phyloP scores from a whole-genome alignment of 2,329 filamentous ascomycete genomes.

The Sclerotinia trifoliorum region DNA sequence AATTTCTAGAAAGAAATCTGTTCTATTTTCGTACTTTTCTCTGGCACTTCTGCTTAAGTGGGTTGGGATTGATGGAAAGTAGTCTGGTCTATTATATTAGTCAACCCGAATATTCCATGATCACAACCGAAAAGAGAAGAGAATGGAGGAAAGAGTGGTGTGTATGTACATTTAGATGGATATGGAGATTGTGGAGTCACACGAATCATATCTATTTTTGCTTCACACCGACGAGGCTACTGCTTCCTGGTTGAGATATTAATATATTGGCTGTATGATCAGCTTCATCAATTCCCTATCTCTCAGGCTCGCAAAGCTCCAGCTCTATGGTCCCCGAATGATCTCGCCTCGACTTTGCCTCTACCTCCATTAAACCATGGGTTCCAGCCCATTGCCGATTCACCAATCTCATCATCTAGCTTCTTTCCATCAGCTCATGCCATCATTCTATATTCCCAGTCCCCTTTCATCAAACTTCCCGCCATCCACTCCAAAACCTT shows the following conservation, averaged over 20 bases:
- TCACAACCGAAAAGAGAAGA: too few species aligned
- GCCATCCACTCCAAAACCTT: too few species aligned
- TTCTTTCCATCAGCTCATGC: background rate
- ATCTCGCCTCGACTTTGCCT: background rate
- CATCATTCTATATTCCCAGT: too few species aligned
- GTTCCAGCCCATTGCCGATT: background rate
- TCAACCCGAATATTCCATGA: background rate
- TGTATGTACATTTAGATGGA: background rate
- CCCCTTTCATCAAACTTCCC: background rate
- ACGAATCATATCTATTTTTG: background rate
- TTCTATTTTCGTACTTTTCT: background rate
- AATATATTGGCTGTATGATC: background rate
- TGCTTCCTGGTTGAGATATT: background rate
- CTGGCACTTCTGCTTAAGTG: too few species aligned
- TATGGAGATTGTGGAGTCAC: background rate
- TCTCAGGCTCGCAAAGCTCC: background rate
- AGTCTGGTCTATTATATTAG: too few species aligned
- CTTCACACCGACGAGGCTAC: background rate
- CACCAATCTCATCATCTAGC: background rate
- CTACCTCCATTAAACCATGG: background rate
- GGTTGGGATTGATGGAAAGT: too few species aligned
- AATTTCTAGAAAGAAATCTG: accelerated
- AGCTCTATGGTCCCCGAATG: background rate
- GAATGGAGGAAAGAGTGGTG: too few species aligned
- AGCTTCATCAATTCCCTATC: background rate